Conservation (phyloP, 2,329 filamentous ascomycete genomes). For the Phaeoacremonium minimum region DNA sequence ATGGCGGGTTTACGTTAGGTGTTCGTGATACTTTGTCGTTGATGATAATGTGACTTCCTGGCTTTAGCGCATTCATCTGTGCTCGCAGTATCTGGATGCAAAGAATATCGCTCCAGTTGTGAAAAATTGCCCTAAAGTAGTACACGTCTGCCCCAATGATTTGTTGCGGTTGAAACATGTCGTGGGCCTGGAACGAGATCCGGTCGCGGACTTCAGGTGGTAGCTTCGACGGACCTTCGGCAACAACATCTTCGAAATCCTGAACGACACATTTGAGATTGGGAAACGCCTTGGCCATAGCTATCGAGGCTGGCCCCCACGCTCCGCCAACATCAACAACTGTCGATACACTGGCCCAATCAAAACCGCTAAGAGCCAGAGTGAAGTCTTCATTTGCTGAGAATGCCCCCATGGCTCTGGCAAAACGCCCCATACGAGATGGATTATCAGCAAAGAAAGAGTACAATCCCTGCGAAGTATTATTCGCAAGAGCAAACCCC, state of each 20-base stretch:
- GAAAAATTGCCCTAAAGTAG: slow-evolving; percentile 35
- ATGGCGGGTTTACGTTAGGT: too few species aligned
- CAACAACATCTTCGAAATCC: slow-evolving; percentile 2
- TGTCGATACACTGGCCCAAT: too few species aligned
- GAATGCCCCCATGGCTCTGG: too few species aligned
- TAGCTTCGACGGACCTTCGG: not conserved
- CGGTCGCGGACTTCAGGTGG: not conserved
- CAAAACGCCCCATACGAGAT: too few species aligned
- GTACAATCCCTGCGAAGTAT: too few species aligned
- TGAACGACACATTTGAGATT: slow-evolving; percentile 1
- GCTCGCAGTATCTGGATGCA: slow-evolving; percentile 20
- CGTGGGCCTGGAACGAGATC: slow-evolving; percentile 22
- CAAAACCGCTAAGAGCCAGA: too few species aligned
- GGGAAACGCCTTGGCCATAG: not conserved
- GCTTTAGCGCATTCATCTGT: too few species aligned
- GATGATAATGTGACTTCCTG: too few species aligned
- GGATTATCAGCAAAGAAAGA: too few species aligned
- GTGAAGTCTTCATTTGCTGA: too few species aligned
- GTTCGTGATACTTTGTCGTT: too few species aligned
- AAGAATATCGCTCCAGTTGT: slow-evolving; percentile 37
- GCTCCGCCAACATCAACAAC: slow-evolving; percentile 3
- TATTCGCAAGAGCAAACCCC: too few species aligned
- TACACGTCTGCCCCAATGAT: slow-evolving; percentile 29
- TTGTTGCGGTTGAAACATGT: slow-evolving; percentile 35
- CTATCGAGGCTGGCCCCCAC: not conserved